phyloP scores from a whole-genome alignment of 2,329 filamentous ascomycete species.

The Capronia americana region DNA sequence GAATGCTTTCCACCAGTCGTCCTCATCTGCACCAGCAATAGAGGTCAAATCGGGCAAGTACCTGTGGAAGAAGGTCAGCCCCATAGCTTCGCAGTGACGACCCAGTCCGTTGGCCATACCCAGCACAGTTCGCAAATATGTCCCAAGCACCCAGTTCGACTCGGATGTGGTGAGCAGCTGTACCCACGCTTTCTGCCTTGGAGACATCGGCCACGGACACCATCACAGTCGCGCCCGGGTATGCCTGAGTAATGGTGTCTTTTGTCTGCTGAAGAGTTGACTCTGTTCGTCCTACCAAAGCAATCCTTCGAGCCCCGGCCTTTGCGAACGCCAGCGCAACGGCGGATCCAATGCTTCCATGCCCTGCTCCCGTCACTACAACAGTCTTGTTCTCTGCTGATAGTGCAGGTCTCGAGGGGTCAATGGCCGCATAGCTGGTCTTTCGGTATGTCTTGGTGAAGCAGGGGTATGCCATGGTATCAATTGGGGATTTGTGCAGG shows the following conservation, averaged over 20 bases:
- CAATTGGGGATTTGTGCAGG: background rate
- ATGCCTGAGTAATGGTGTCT: conserved; percentile 27
- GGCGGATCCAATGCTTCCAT: conserved; percentile 60
- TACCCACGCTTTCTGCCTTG: conserved; percentile 45
- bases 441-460: conserved; percentile 46
- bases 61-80: conserved; percentile 6
- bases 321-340: conserved; percentile 62
- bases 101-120: conserved; percentile 41
- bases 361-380: conserved; percentile 62
- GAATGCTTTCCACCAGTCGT: conserved; percentile 52
- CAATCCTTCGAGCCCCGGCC: conserved; percentile 55
- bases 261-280: conserved; percentile 43
- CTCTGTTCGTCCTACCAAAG: conserved; percentile 50
- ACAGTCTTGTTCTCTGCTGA: conserved; percentile 50
- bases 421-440: conserved; percentile 50
- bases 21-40: conserved; percentile 47
- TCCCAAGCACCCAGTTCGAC: conserved; percentile 48
- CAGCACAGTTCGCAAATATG: conserved; percentile 57
- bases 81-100: background rate
- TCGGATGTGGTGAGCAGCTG: conserved; percentile 45
- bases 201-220: conserved; percentile 54
- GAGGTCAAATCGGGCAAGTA: conserved; percentile 36
- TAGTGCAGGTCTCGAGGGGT: conserved; percentile 44
- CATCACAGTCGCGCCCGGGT: conserved; percentile 44
- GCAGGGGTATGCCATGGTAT: conserved; percentile 40